Evolutionary conservation across 192 early-diverging fungal genomes (phyloP), one percentile per base, ranked within the genome.

Genomic region (Helicostylum pulchrum): DNA sequence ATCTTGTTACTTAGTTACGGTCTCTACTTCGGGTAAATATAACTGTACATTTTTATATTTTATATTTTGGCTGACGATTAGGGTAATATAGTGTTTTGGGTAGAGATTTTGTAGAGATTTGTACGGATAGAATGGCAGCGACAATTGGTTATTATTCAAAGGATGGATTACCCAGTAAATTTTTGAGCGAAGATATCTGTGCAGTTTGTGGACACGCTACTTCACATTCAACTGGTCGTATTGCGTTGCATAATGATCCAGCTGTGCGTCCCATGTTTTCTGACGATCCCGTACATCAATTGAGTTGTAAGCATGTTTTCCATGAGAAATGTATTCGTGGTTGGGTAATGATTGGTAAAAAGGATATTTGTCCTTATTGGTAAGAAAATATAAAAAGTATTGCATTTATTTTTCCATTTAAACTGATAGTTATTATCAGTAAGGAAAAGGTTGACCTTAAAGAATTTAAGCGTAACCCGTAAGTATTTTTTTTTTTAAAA

Each of bases 281-380:
- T 10, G 67, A 66, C 53, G 68, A 77, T 17, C 49, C 66, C 26
- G 71, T 76, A 20, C 73, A 73, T 57, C 74, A 61, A 23, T 73
- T 71, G 58, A 75, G 73, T 50, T 85, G 84, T 57, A 70, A 77
- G 32, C 84, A 85, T 54, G 76, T 77, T 23, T 85, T 85, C 58
- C 84, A 85, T 53, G 81, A 85, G 59, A 78, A 83, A 36, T 85
- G 84, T 70, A 85, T 85, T 68, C 81, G 84, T 50, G 84, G 84
- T 20, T 85, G 84, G 84, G 83, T 81, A 53, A 61, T 85, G 53
- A 79, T 85, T 53, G 84, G 84, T 48, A 85, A 85, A 62, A 85
- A 81, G 60, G 84, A 85, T 53, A 81, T 81, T 59, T 85, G 84
- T 61, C 84, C 84, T 30, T 85, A 85, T 58, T 85, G 78, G 78